Conservation (phyloP, 352 stramenopile species). For the Aphanomyces astaci region DNA sequence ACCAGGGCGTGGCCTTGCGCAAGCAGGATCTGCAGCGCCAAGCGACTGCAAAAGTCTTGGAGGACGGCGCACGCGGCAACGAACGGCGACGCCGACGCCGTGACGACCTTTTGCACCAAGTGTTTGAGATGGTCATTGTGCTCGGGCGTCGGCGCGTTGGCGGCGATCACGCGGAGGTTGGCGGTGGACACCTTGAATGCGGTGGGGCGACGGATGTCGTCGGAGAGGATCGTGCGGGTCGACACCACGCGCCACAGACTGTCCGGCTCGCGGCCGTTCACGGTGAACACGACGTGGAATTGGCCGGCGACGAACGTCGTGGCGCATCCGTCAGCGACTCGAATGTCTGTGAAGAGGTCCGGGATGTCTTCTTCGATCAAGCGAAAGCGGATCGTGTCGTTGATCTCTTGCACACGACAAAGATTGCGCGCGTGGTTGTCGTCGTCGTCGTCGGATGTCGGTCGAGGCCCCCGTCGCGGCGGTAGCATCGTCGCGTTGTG, state of each 20-base stretch:
- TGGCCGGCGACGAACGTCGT: conserved; percentile 66
- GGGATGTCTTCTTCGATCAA: conserved; percentile 76
- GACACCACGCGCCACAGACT: conserved; percentile 72
- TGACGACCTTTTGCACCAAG: conserved; percentile 71
- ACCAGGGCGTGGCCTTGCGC: conserved; percentile 67
- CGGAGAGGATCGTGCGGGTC: conserved; percentile 43
- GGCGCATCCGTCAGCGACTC: conserved; percentile 63
- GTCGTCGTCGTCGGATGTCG: too few relatives aligned
- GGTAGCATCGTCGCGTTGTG: conserved; percentile 62
- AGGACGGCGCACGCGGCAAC: conserved; percentile 29
- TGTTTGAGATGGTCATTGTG: conserved; percentile 81
- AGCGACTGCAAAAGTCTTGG: conserved; percentile 62
- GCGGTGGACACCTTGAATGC: conserved; percentile 31
- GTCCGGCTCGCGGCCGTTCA: conserved; percentile 68
- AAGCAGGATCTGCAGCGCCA: conserved; percentile 70
- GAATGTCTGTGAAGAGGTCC: conserved; percentile 67
- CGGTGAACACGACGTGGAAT: conserved; percentile 76
- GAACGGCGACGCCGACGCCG: conserved; percentile 25
- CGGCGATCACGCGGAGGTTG: conserved; percentile 48
- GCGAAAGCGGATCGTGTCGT: conserved; percentile 75
- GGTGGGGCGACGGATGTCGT: too few relatives aligned
- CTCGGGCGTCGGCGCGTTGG: conserved; percentile 50
- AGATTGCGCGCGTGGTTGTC: too few relatives aligned
- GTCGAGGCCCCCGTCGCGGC: too few relatives aligned
- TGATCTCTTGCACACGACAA: conserved; percentile 50